Percentiles rank a stretch among this genome's conserved stretches.
Conservation (phyloP, 1,284 basidiomycete genomes). For the Irpex sp. region DNA sequence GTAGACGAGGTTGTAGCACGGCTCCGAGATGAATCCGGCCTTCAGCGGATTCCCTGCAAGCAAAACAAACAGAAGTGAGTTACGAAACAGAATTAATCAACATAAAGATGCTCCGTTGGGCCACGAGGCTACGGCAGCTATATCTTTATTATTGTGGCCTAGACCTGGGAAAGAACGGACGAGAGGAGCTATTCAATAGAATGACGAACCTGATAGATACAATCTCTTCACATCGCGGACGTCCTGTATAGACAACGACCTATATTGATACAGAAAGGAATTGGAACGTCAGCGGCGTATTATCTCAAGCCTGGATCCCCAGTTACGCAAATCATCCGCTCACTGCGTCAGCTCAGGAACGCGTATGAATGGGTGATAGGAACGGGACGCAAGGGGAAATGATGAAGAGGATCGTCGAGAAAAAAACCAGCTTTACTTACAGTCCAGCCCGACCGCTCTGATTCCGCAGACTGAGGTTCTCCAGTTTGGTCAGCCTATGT, state of each 20-base stretch:
- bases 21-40: slow-evolving; percentile 46
- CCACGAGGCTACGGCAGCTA: background rate
- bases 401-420: slow-evolving; percentile 6
- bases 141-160: background rate
- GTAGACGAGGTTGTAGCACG: slow-evolving; percentile 88
- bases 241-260: slow-evolving; percentile 57
- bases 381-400: slow-evolving; percentile 3
- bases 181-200: background rate
- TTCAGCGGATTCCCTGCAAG: slow-evolving; percentile 43
- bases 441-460: slow-evolving; percentile 68
- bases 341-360: background rate
- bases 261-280: slow-evolving; percentile 11
- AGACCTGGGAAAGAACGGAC: background rate
- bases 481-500: slow-evolving; percentile 65
- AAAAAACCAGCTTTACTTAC: slow-evolving; percentile 43
- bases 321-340: background rate
- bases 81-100: background rate
- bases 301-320: background rate
- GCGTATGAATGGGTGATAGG: background rate
- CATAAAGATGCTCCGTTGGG: background rate
- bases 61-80: slow-evolving; percentile 1
- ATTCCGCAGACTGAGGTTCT: slow-evolving; percentile 90
- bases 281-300: background rate
- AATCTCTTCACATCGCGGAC: slow-evolving; percentile 89
- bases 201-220: slow-evolving; percentile 83